Evolutionary conservation across 306 rosid species (phyloP).

Genomic region (Malus fusca): DNA sequence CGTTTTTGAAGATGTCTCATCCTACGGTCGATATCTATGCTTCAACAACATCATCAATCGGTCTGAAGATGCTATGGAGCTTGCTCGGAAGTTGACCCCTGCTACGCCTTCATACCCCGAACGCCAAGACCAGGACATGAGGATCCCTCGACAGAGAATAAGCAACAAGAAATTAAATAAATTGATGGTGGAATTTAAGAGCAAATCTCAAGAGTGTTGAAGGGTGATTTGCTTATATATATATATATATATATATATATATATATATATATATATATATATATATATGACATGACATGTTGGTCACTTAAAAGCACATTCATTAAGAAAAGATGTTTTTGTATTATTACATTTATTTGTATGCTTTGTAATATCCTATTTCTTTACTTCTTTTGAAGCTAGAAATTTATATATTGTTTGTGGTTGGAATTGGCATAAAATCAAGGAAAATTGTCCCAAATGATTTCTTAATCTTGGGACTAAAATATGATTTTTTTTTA

Average conservation of each 20-base stretch:
- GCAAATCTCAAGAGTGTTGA: slow-evolving; percentile 20
- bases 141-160: slow-evolving; percentile 52
- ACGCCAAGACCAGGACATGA: slow-evolving; percentile 36
- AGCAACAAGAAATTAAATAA: slow-evolving; percentile 85
- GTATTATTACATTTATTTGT: neutral
- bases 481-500: too few species aligned
- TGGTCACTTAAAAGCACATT: neutral
- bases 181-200: slow-evolving; percentile 54
- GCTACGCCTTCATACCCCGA: slow-evolving; percentile 34
- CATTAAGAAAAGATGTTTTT: neutral
- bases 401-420: neutral
- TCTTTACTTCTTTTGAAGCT: neutral
- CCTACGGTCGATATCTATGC: slow-evolving; percentile 86
- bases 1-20: slow-evolving; percentile 61
- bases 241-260: too few species aligned
- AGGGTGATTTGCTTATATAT: neutral
- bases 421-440: too few species aligned
- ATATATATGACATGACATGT: neutral
- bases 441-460: too few species aligned
- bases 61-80: slow-evolving; percentile 52
- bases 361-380: neutral
- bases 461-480: too few species aligned
- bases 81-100: slow-evolving; percentile 51
- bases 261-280: too few species aligned
- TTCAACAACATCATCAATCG: slow-evolving; percentile 57